Evolutionary conservation across 2,329 filamentous ascomycete species (phyloP), one percentile per base, ranked within the genome.

Genomic region (Epichloe amarillans): DNA sequence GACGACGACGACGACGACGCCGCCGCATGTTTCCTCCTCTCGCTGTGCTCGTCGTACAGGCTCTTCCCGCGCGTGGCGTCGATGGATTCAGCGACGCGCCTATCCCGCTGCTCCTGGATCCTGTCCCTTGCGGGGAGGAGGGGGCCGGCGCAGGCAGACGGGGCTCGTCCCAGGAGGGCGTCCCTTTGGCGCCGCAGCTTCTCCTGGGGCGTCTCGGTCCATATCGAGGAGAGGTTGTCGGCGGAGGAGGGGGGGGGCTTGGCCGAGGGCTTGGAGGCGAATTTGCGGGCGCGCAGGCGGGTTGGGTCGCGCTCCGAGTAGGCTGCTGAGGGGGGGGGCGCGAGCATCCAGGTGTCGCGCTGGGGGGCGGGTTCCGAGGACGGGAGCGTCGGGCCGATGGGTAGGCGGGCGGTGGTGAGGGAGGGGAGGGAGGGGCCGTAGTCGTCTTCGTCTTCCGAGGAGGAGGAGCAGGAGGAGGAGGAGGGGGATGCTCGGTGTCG

Each of bases 131-230:
- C 71, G 14, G 53, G 33, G 3, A 76, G 33, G 3, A 76, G 54
- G 61, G 70, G 58, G 67, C 66, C 38, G 68, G 69, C 55, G 66
- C 23, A 26, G 23, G 70, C 50, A 55, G 73, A 67, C 26, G 69
- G 68, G 17, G 70, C 69, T 3, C 90, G 79, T 0, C 90, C 90
- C 58, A 96, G 77, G 11, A 95, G 85, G 49, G 93, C 81, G 63
- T 95, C 82, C 58, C 85, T 83, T 21, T 96, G 69, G 39, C 88
- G 77, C 65, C 84, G 83, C 52, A 86, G 80, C 66, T 94, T 95
- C 67, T 96, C 79, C 63, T 91, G 86, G 0, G 88, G 86, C 8
- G 88, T 95, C 66, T 97, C 91, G 0, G 88, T 90, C 91, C 91
- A 97, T 42, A 91, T 80, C 21, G 80, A 81, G 61, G 79, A 77